phyloP scores from a whole-genome alignment of 495 filamentous ascomycete genomes.

The Annulohypoxylon maeteangense region DNA sequence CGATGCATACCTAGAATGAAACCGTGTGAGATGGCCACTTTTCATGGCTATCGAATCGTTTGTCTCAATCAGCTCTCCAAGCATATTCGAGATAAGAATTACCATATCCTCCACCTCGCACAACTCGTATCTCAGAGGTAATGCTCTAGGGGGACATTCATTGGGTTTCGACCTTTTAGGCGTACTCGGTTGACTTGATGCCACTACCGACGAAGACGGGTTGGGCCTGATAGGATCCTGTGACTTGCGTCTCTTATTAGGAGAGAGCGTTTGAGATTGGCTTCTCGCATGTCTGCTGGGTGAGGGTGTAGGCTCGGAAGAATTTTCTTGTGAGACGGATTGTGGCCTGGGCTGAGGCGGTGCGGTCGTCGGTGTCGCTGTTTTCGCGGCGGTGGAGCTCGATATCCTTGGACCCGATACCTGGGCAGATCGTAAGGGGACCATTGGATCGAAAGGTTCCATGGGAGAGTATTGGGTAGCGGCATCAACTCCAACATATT shows the following conservation, averaged over 20 bases:
- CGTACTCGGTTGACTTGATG: slow-evolving; percentile 40
- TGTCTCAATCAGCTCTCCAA: slow-evolving; percentile 89
- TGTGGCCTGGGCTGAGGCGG: slow-evolving; percentile 46
- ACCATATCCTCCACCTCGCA: slow-evolving; percentile 87
- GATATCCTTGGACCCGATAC: slow-evolving; percentile 47
- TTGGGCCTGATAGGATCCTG: slow-evolving; percentile 64
- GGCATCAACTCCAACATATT: slow-evolving; percentile 64
- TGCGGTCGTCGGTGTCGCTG: slow-evolving; percentile 36
- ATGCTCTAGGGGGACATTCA: slow-evolving; percentile 64
- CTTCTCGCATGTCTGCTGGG: slow-evolving; percentile 51
- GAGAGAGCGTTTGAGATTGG: slow-evolving; percentile 50
- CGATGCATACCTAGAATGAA: slow-evolving; percentile 82
- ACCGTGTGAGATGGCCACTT: slow-evolving; percentile 86
- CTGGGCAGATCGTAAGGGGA: slow-evolving; percentile 47
- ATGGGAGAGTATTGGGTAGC: slow-evolving; percentile 68
- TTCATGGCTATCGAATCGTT: slow-evolving; percentile 90
- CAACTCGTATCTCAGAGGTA: slow-evolving; percentile 81
- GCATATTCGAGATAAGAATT: slow-evolving; percentile 91
- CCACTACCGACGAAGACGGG: slow-evolving; percentile 59
- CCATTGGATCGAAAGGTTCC: slow-evolving; percentile 56
- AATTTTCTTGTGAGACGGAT: slow-evolving; percentile 46
- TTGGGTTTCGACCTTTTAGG: slow-evolving; percentile 61
- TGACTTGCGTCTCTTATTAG: slow-evolving; percentile 58
- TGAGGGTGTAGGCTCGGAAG: slow-evolving; percentile 43
- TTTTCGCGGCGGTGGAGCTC: slow-evolving; percentile 37